These are phyloP conservation scores for Russula sp. DNA, from an alignment of 768 basidiomycete species.

Conservation along the genomic window DNA sequence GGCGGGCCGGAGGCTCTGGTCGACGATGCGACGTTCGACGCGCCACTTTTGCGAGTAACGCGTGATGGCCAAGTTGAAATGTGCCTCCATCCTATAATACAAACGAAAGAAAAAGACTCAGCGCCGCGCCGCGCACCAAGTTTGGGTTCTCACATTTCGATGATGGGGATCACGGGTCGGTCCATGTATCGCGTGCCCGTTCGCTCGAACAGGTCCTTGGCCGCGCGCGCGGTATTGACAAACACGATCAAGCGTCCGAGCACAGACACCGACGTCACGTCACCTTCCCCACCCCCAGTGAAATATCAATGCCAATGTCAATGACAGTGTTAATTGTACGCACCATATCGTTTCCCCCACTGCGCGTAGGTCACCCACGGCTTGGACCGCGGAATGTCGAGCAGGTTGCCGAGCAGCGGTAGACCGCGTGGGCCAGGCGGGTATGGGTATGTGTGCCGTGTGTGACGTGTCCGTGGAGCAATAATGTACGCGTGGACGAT, in stretches of 20 bases:
- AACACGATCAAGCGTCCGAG: slow-evolving; percentile 8
- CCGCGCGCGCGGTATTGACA: slow-evolving; percentile 8
- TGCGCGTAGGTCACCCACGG: slow-evolving; percentile 9
- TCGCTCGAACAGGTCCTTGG: slow-evolving; percentile 8
- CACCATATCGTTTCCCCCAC: too few species aligned
- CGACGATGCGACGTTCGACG: slow-evolving; percentile 7
- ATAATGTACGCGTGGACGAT: not conserved
- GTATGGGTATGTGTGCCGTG: not conserved
- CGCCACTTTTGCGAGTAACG: slow-evolving; percentile 9
- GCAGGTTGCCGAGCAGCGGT: slow-evolving; percentile 4
- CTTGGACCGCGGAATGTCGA: not conserved
- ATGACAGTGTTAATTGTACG: too few species aligned
- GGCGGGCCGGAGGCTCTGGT: too few species aligned
- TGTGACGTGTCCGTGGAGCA: not conserved
- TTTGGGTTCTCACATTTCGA: slow-evolving; percentile 1
- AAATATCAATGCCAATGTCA: too few species aligned
- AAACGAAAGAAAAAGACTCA: not conserved
- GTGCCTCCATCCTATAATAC: slow-evolving; percentile 6
- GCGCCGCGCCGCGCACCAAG: not conserved
- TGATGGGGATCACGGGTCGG: slow-evolving; percentile 2
- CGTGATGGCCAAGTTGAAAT: slow-evolving; percentile 10
- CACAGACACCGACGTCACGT: slow-evolving; percentile 12
- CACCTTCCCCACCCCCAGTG: not conserved
- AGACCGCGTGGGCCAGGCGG: slow-evolving; percentile 2
- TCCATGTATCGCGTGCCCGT: slow-evolving; percentile 1